These are phyloP conservation scores for Fagopyrum tataricum DNA, from an alignment of 148 eudicot genomes.

Conservation along the genomic window DNA sequence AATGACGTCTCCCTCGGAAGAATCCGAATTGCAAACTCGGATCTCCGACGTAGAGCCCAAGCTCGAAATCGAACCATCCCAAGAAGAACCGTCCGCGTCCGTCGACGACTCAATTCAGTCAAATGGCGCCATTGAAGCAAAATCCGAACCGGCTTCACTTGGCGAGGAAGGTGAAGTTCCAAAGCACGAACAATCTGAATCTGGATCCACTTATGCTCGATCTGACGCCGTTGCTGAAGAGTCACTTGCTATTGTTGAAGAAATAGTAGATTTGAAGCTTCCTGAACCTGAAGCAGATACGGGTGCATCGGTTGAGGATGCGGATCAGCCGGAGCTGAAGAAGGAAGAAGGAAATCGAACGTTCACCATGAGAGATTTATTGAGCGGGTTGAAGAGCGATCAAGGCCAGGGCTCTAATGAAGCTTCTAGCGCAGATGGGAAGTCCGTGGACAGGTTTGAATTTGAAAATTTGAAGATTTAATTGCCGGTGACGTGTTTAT, in stretches of 20 bases:
- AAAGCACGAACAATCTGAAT: neutral
- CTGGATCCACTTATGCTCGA: slow-evolving; percentile 4
- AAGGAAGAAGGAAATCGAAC: slow-evolving; percentile 40
- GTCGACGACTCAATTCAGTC: slow-evolving; percentile 6
- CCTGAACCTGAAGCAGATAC: slow-evolving; percentile 1
- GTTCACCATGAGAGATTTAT: slow-evolving; percentile 72
- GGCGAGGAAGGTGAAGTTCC: neutral
- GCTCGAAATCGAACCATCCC: neutral
- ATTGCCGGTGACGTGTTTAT: no score
- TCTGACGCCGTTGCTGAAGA: slow-evolving; percentile 3
- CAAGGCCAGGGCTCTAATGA: slow-evolving; percentile 17
- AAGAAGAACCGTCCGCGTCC: neutral
- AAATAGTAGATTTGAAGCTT: neutral
- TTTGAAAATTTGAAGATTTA: neutral
- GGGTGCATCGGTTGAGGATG: neutral
- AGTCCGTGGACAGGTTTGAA: slow-evolving; percentile 42
- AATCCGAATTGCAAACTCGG: slow-evolving; percentile 1
- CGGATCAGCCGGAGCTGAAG: slow-evolving; percentile 20
- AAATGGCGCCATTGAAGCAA: neutral
- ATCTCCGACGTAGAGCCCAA: slow-evolving; percentile 2
- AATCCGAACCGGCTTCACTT: neutral
- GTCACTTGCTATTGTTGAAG: neutral
- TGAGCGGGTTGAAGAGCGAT: slow-evolving; percentile 61
- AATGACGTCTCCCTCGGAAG: slow-evolving; percentile 4
- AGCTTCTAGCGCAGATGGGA: slow-evolving; percentile 25